Evolutionary conservation across 345 rosid species (phyloP).

Genomic region (Toxicodendron radicans): DNA sequence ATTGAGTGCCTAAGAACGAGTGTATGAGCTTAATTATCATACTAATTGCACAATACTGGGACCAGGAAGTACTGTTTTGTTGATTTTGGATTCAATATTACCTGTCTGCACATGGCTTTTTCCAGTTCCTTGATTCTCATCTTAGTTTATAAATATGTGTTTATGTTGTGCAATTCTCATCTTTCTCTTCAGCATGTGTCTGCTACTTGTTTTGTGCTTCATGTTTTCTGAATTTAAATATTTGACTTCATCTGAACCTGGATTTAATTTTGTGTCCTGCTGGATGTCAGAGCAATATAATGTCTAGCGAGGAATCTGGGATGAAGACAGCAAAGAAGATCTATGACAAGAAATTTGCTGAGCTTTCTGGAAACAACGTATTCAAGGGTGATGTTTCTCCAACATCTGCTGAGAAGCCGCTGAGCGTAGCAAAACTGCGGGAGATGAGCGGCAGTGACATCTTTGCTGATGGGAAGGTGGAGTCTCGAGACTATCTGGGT

Average conservation of each 20-base stretch:
- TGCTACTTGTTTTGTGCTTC: background rate
- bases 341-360: constrained; percentile 63
- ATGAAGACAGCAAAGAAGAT: constrained; percentile 90
- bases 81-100: background rate
- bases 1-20: background rate
- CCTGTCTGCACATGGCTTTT: background rate
- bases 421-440: constrained; percentile 68
- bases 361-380: constrained; percentile 84
- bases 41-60: background rate
- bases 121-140: background rate
- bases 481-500: constrained; percentile 84
- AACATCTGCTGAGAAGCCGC: constrained; percentile 56
- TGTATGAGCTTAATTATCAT: background rate
- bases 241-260: constrained; percentile 12
- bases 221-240: background rate
- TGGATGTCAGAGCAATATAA: constrained; percentile 38
- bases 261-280: constrained; percentile 38
- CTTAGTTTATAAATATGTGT: background rate
- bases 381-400: constrained; percentile 72
- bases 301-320: constrained; percentile 36
- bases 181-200: background rate
- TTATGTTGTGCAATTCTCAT: background rate
- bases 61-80: background rate
- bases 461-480: constrained; percentile 86
- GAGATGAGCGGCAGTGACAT: constrained; percentile 89